phyloP scores from a whole-genome alignment of 768 basidiomycete species.

The Jaapia argillacea region DNA sequence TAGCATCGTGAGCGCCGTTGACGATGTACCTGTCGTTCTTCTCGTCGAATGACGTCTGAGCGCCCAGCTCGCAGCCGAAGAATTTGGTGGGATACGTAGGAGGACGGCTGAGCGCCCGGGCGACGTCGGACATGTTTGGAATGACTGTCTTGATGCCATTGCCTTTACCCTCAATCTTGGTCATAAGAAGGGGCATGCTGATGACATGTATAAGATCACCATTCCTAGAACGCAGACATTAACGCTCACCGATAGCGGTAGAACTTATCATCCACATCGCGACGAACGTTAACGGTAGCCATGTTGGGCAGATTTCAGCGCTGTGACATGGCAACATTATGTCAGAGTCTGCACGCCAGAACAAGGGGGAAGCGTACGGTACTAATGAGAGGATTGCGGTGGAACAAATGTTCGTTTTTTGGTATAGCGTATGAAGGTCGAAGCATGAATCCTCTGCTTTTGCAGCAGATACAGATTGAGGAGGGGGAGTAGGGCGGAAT shows the following conservation, averaged over 20 bases:
- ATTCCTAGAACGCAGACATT: background rate
- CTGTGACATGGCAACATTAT: conserved; percentile 21
- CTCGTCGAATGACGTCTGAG: conserved; percentile 93
- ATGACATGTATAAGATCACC: conserved; percentile 6
- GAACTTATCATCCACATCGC: conserved; percentile 95
- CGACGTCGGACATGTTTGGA: conserved; percentile 97
- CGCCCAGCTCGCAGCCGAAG: conserved; percentile 97
- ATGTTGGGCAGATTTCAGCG: conserved; percentile 69
- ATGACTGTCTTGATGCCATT: conserved; percentile 99
- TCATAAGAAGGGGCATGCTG: conserved; percentile 91
- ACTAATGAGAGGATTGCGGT: conserved; percentile 30
- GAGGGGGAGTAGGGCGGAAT: conserved; percentile 49
- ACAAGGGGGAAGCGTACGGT: conserved; percentile 28
- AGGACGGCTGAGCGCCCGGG: conserved; percentile 89
- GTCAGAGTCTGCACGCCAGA: background rate
- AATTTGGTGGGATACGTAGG: conserved; percentile 97
- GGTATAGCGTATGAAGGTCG: conserved; percentile 72
- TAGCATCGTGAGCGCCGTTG: conserved; percentile 91
- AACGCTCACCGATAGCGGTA: conserved; percentile 77
- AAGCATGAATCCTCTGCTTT: conserved; percentile 87
- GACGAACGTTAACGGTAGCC: conserved; percentile 89
- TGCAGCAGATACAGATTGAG: conserved; percentile 46
- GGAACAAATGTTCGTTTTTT: conserved; percentile 51
- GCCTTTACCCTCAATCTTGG: conserved; percentile 98
- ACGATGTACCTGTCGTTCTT: conserved; percentile 98